These are phyloP conservation scores for Cytospora piceae DNA, from an alignment of 2,329 filamentous ascomycete species.

Conservation along the genomic window DNA sequence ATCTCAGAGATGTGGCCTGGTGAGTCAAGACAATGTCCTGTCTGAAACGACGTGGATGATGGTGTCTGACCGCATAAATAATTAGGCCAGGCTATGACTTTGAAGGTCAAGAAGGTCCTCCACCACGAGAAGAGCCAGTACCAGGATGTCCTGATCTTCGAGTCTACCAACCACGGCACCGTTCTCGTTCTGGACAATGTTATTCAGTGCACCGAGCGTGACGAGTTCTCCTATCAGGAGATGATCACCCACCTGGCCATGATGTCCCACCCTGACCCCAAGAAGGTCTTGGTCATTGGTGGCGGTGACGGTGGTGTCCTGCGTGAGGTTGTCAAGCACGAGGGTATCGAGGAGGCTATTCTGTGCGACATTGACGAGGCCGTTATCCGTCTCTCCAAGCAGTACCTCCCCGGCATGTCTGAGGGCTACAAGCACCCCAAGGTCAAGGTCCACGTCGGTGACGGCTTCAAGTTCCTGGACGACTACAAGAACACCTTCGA, in stretches of 20 bases:
- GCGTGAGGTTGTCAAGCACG: constrained; percentile 98
- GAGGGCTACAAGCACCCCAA: constrained; percentile 93
- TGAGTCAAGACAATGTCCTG: constrained; percentile 40
- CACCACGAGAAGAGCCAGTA: constrained; percentile 99
- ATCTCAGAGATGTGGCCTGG: constrained; percentile 97
- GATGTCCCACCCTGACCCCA: constrained; percentile 97
- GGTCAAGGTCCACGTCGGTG: constrained; percentile 88
- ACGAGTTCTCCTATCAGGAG: constrained; percentile 99
- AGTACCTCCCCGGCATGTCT: constrained; percentile 94
- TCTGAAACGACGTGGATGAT: not conserved
- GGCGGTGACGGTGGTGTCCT: constrained; percentile 97
- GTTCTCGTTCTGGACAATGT: constrained; percentile 98
- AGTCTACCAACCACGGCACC: constrained; percentile 95
- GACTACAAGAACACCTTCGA: constrained; percentile 98
- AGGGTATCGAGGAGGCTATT: constrained; percentile 91
- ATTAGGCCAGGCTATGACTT: constrained; percentile 92
- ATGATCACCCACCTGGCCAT: constrained; percentile 99
- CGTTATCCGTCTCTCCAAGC: constrained; percentile 96
- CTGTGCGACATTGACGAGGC: constrained; percentile 99
- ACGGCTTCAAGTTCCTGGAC: constrained; percentile 98
- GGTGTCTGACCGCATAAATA: constrained; percentile 20
- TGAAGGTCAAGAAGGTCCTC: constrained; percentile 95
- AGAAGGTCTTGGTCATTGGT: constrained; percentile 97
- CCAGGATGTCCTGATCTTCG: constrained; percentile 98
- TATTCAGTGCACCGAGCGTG: constrained; percentile 97